Percentiles rank a stretch among this genome's conserved stretches.
These are phyloP conservation scores for Sporothrix luriei DNA, from an alignment of 2,329 filamentous ascomycete genomes.

Conservation along the genomic window DNA sequence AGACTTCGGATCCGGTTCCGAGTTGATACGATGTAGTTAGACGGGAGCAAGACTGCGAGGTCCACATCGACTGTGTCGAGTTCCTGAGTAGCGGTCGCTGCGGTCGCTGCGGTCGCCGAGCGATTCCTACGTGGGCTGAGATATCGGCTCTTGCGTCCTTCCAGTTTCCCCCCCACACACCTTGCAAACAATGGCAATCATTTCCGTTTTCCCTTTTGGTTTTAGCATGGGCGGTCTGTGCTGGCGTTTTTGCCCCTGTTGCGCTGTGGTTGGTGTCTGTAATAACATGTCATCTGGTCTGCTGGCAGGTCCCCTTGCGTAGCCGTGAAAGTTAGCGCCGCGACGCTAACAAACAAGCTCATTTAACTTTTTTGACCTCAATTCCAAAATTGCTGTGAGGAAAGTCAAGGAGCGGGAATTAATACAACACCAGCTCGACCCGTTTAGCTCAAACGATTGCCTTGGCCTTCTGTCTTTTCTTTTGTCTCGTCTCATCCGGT, in stretches of 20 bases:
- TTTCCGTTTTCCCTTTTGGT: background rate
- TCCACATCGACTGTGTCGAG: too few relatives aligned
- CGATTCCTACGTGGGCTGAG: too few relatives aligned
- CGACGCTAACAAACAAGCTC: slow-evolving; percentile 15
- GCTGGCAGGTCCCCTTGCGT: background rate
- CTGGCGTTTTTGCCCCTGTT: background rate
- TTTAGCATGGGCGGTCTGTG: background rate
- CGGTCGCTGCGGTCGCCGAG: too few relatives aligned
- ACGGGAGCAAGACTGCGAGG: too few relatives aligned
- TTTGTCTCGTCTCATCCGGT: slow-evolving; percentile 5
- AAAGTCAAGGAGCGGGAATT: background rate
- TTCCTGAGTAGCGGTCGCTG: too few relatives aligned
- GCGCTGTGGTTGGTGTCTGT: background rate
- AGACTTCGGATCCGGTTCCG: too few relatives aligned
- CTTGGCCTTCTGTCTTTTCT: background rate
- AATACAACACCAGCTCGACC: background rate
- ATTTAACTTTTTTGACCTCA: slow-evolving; percentile 15
- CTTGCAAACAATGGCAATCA: too few relatives aligned
- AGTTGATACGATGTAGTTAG: too few relatives aligned
- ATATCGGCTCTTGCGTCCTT: too few relatives aligned
- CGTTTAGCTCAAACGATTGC: background rate
- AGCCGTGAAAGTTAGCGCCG: background rate
- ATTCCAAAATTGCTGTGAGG: background rate
- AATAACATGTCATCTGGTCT: background rate
- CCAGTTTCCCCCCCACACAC: background rate